Evolutionary conservation across 2,329 filamentous ascomycete species (phyloP).

Genomic region (Apiospora sp.): DNA sequence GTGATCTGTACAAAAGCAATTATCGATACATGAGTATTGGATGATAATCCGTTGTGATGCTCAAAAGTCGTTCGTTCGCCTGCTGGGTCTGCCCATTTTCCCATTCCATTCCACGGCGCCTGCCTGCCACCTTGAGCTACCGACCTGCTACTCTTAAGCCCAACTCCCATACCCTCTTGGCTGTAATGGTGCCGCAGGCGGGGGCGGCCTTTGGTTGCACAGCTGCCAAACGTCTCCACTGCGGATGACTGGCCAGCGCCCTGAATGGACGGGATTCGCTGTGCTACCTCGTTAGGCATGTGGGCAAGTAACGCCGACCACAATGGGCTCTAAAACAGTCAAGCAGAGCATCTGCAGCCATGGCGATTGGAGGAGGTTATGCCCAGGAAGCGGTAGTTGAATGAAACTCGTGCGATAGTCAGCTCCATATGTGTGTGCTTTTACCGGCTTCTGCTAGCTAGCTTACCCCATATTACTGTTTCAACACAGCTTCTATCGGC

Average conservation of each 20-base stretch:
- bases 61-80: conserved; percentile 13
- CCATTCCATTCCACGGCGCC: background rate
- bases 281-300: conserved; percentile 20
- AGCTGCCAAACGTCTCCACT: conserved; percentile 18
- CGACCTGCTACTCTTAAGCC: background rate
- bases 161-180: conserved; percentile 14
- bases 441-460: conserved; percentile 1
- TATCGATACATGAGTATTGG: background rate
- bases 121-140: too few species aligned
- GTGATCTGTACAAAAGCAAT: conserved; percentile 13
- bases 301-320: conserved; percentile 21
- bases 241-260: conserved; percentile 10
- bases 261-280: conserved; percentile 3
- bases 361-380: background rate
- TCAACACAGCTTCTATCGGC: background rate
- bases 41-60: conserved; percentile 2
- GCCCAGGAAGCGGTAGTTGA: conserved; percentile 8
- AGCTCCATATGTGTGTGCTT: background rate
- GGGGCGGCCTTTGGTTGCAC: conserved; percentile 14
- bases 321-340: background rate
- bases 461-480: conserved; percentile 16
- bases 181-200: conserved; percentile 20
- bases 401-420: conserved; percentile 1
- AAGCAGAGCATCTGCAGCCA: background rate
- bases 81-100: conserved; percentile 5